Percentiles rank a stretch among this genome's conserved stretches.
Conservation (phyloP, 495 filamentous ascomycete genomes). For the Apiosordaria backusii region DNA sequence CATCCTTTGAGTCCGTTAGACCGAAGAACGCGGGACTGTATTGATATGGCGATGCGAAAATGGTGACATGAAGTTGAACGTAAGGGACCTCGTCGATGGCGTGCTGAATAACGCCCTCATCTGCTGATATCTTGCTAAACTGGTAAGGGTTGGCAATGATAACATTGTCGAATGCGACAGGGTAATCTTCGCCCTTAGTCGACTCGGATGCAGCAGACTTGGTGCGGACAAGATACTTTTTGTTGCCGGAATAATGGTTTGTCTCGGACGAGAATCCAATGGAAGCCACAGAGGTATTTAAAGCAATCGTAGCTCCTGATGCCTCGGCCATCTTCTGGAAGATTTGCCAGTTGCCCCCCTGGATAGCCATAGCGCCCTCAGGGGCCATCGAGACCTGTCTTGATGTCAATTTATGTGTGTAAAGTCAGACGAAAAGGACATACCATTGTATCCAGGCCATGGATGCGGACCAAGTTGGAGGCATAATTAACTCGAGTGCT, state of each 20-base stretch:
- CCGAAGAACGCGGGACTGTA: constrained; percentile 69
- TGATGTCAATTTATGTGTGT: background rate
- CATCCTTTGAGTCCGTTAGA: constrained; percentile 45
- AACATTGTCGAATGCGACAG: constrained; percentile 66
- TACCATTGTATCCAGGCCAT: constrained; percentile 86
- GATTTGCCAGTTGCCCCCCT: constrained; percentile 93
- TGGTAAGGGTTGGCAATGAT: constrained; percentile 73
- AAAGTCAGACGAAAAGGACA: background rate
- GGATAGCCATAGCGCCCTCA: constrained; percentile 72
- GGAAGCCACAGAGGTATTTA: constrained; percentile 68
- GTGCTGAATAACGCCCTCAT: constrained; percentile 41
- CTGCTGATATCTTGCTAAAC: constrained; percentile 60
- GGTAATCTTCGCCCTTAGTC: constrained; percentile 17
- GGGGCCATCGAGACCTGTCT: constrained; percentile 61
- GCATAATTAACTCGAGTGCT: constrained; percentile 95
- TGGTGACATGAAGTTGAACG: constrained; percentile 78
- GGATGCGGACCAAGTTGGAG: constrained; percentile 77
- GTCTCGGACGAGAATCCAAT: constrained; percentile 49
- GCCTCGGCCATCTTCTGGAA: constrained; percentile 74
- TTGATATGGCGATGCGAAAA: constrained; percentile 71
- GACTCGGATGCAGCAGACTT: constrained; percentile 27
- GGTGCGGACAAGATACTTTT: constrained; percentile 51
- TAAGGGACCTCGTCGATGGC: constrained; percentile 74
- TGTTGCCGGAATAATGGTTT: constrained; percentile 9
- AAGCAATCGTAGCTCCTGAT: constrained; percentile 54